Conservation (phyloP, 352 stramenopile species). For the Phytophthora kernoviae region DNA sequence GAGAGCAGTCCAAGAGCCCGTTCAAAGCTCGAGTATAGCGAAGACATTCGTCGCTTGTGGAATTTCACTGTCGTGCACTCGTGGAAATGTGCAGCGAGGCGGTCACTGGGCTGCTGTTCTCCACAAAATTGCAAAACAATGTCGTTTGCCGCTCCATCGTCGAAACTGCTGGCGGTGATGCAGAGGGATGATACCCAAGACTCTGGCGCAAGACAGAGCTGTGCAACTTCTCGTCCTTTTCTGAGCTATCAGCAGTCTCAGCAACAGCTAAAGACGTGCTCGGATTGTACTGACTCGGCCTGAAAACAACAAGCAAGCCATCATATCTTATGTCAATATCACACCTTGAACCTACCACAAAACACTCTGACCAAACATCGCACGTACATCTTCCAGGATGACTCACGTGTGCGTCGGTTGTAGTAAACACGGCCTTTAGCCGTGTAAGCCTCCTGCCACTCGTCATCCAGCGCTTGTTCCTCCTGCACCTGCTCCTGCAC, state of each 20-base stretch:
- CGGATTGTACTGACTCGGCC: conserved; percentile 32
- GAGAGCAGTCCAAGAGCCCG: conserved; percentile 66
- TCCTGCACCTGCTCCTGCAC: conserved; percentile 19
- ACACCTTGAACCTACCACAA: background rate
- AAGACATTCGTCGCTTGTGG: conserved; percentile 62
- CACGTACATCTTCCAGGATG: conserved; percentile 80
- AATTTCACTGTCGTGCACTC: conserved; percentile 51
- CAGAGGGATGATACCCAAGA: conserved; percentile 34
- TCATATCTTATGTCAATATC: no score
- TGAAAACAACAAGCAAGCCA: conserved; percentile 9
- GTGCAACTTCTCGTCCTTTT: conserved; percentile 12
- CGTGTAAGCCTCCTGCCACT: conserved; percentile 87
- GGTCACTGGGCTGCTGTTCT: conserved; percentile 32
- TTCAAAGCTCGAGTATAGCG: conserved; percentile 70
- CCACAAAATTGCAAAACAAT: conserved; percentile 86
- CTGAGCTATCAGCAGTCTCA: conserved; percentile 14
- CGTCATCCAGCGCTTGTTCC: conserved; percentile 35
- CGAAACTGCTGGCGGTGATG: conserved; percentile 13
- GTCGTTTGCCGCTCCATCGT: conserved; percentile 39
- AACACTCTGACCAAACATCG: background rate
- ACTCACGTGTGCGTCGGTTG: conserved; percentile 84
- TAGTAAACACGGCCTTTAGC: conserved; percentile 89
- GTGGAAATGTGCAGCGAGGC: conserved; percentile 49
- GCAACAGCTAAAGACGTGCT: conserved; percentile 15
- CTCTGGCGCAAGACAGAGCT: conserved; percentile 33